Base-by-base conservation (phyloP, 371 early-diverging fungal genomes). In the Actinomucor elegans region DNA sequence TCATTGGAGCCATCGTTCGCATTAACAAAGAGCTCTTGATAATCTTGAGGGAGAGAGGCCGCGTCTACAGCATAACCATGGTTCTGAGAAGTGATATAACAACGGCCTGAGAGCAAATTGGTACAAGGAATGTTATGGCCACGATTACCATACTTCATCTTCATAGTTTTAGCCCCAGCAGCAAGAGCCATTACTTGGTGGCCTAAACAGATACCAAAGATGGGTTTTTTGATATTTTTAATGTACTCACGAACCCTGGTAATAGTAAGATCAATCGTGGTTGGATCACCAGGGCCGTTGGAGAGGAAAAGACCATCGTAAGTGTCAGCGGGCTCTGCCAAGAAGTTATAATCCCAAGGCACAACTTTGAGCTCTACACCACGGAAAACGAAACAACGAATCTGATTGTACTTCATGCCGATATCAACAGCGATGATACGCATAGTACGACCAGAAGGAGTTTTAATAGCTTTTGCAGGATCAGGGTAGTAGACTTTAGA, bases 41-140 rank as follows among this genome's bases (percentile, higher is more conserved):
- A 97, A 15, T 89, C 88, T 0, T 52, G 55, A 3, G 88, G 81
- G 68, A 91, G 69, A 34, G 54, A 47, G 5, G 77, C 55, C 64
- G 92, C 92, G 44, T 90, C 79, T 27, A 96, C 76, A 15, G 94
- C 94, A 53, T 90, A 97, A 24, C 97, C 97, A 65, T 97, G 97
- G 71, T 97, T 97, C 74, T 97, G 97, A 21, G 93, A 93, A 0
- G 97, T 97, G 61, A 97, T 96, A 18, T 85, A 84, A 70, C 96
- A 95, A 47, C 95, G 90, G 59, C 96, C 92, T 31, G 94, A 93
- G 58, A 89, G 81, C 84, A 92, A 67, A 71, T 93, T 90, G 5
- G 96, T 95, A 80, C 96, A 96, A 21, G 98, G 98, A 64, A 97
- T 96, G 80, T 98, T 98, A 65, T 95, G 95, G 26, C 98, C 98